Conservation (phyloP, 2,329 filamentous ascomycete genomes). For the Lachnellula hyalina region DNA sequence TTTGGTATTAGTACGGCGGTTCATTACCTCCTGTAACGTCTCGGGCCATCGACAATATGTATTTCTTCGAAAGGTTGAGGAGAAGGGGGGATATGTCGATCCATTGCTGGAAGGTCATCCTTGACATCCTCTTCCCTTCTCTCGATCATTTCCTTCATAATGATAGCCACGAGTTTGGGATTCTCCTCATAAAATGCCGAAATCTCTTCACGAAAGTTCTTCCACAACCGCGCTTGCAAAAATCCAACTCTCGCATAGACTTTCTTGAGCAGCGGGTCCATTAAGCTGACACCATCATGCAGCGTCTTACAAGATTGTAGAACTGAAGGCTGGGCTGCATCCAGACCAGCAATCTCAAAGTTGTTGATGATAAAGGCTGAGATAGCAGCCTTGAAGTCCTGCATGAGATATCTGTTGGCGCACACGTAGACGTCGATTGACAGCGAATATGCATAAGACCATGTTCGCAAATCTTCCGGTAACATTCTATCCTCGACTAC, state of each 20-base stretch:
- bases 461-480: constrained; percentile 42
- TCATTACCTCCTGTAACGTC: constrained; percentile 1
- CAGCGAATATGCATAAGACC: constrained; percentile 43
- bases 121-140: constrained; percentile 38
- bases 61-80: constrained; percentile 9
- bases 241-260: constrained; percentile 45
- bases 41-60: constrained; percentile 1
- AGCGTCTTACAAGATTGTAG: constrained; percentile 40
- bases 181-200: constrained; percentile 39
- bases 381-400: constrained; percentile 40
- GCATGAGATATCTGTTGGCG: constrained; percentile 43
- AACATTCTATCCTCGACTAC: constrained; percentile 29
- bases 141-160: constrained; percentile 42
- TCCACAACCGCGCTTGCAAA: constrained; percentile 42
- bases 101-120: constrained; percentile 42
- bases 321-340: constrained; percentile 31
- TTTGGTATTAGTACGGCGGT: neutral
- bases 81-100: constrained; percentile 19
- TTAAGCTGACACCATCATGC: constrained; percentile 38
- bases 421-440: constrained; percentile 46
- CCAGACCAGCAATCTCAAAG: constrained; percentile 28
- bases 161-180: constrained; percentile 41
- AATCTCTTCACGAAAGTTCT: constrained; percentile 37
- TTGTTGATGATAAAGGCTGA: constrained; percentile 41
- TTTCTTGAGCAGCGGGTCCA: constrained; percentile 42